These are phyloP conservation scores for Dentipellis sp. DNA, from an alignment of 768 basidiomycete genomes.

Conservation along the genomic window DNA sequence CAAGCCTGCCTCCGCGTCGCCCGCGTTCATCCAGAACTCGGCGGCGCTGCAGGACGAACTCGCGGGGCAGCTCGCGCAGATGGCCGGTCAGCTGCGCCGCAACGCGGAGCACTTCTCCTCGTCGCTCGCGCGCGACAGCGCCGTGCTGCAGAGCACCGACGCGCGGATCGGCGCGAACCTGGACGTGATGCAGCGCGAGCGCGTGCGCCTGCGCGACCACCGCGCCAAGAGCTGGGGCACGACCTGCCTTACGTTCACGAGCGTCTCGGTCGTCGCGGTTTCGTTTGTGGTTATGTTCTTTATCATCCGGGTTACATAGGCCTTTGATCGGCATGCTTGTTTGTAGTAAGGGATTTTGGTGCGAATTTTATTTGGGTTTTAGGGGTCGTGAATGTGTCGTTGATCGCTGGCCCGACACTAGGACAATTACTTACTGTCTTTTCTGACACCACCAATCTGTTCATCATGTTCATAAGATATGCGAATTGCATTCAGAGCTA, in stretches of 20 bases:
- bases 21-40: constrained; percentile 43
- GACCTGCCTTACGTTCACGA: constrained; percentile 41
- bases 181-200: constrained; percentile 57
- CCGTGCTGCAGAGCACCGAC: constrained; percentile 55
- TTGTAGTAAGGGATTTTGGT: too few species aligned
- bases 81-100: constrained; percentile 82
- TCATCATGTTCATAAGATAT: too few species aligned
- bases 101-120: constrained; percentile 76
- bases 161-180: constrained; percentile 69
- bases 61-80: constrained; percentile 62
- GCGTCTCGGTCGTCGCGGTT: constrained; percentile 54
- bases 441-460: too few species aligned
- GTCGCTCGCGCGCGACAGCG: constrained; percentile 65
- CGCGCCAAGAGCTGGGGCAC: constrained; percentile 39
- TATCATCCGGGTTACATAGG: constrained; percentile 55
- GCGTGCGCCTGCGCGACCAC: constrained; percentile 37
- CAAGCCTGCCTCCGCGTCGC: constrained; percentile 18
- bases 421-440: too few species aligned
- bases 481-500: too few species aligned
- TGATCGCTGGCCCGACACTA: too few species aligned
- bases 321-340: too few species aligned
- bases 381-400: too few species aligned
- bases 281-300: constrained; percentile 67
- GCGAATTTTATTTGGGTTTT: too few species aligned
- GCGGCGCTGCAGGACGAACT: constrained; percentile 61